Evolutionary conservation across 768 basidiomycete species (phyloP).

Genomic region (Sarcomyxa edulis): DNA sequence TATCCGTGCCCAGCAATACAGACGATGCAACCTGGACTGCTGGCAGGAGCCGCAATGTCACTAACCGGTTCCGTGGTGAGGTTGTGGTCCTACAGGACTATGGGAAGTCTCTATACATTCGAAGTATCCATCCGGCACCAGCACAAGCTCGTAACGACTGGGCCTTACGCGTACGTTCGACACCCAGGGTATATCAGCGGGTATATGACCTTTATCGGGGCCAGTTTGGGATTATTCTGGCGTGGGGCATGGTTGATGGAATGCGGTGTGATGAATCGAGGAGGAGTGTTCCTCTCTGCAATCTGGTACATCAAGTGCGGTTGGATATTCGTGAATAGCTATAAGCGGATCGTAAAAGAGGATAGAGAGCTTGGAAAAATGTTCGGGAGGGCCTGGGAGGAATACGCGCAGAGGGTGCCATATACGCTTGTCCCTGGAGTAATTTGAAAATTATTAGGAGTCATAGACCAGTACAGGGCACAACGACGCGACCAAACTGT

Average conservation of each 20-base stretch:
- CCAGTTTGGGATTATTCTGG: background rate
- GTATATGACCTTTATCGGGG: too few relatives aligned
- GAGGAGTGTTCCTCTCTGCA: slow-evolving; percentile 1
- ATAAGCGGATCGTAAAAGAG: slow-evolving; percentile 7
- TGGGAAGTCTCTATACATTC: slow-evolving; percentile 23
- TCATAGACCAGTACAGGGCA: too few relatives aligned
- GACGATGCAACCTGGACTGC: too few relatives aligned
- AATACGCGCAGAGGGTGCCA: slow-evolving; percentile 9
- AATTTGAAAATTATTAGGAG: too few relatives aligned
- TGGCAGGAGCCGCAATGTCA: too few relatives aligned
- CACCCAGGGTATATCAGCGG: slow-evolving; percentile 26
- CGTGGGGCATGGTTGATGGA: slow-evolving; percentile 11
- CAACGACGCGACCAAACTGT: too few relatives aligned
- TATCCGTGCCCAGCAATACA: too few relatives aligned
- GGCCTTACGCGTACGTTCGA: slow-evolving; percentile 30
- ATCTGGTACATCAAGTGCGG: slow-evolving; percentile 2
- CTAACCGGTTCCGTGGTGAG: too few relatives aligned
- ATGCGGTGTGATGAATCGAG: slow-evolving; percentile 5
- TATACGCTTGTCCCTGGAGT: slow-evolving; percentile 9
- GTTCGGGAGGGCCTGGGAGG: slow-evolving; percentile 12
- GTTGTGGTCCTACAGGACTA: slow-evolving; percentile 17
- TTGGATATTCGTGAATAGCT: background rate
- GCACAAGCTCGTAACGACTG: slow-evolving; percentile 20
- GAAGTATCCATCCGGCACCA: slow-evolving; percentile 15
- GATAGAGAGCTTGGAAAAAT: slow-evolving; percentile 8